Percentiles rank a stretch among this genome's conserved stretches.
Evolutionary conservation across 2,329 filamentous ascomycete species (phyloP).

Genomic region (Fusarium tupiense): DNA sequence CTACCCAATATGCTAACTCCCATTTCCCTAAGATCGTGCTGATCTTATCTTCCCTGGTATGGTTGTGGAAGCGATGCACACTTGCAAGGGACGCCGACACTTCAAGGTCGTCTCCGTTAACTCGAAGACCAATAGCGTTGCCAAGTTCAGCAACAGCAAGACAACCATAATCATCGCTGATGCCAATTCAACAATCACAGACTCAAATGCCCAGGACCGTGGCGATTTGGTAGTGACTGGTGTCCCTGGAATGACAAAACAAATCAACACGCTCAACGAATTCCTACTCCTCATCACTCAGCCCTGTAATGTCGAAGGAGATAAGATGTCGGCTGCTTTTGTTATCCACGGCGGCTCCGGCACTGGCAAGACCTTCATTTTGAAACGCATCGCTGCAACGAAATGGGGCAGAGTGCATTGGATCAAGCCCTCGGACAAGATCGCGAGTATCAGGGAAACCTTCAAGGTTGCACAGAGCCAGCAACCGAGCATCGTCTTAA

Average conservation of each 20-base stretch:
- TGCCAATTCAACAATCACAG: constrained; percentile 36
- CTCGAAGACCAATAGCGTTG: constrained; percentile 55
- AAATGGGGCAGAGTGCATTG: constrained; percentile 77
- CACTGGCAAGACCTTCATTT: constrained; percentile 83
- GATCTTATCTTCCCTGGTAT: constrained; percentile 77
- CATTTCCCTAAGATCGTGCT: constrained; percentile 60
- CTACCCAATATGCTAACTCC: background rate
- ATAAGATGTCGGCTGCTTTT: constrained; percentile 64
- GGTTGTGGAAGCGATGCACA: constrained; percentile 69
- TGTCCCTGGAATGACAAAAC: constrained; percentile 74
- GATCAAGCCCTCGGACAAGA: constrained; percentile 66
- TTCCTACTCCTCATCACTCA: constrained; percentile 68
- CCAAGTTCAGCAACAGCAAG: constrained; percentile 53
- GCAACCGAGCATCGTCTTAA: constrained; percentile 80
- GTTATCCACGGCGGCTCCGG: constrained; percentile 84
- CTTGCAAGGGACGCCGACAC: constrained; percentile 45
- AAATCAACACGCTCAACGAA: constrained; percentile 72
- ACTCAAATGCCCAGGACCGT: constrained; percentile 25
- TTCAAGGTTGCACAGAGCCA: constrained; percentile 75
- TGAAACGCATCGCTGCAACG: constrained; percentile 72
- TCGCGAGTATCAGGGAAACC: constrained; percentile 68
- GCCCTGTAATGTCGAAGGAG: constrained; percentile 43
- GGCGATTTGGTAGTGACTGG: constrained; percentile 58
- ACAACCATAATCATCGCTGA: constrained; percentile 53
- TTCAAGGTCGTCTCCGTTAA: constrained; percentile 70